These are phyloP conservation scores for Alternaria sp. DNA, from an alignment of 2,329 filamentous ascomycete species.

Conservation along the genomic window DNA sequence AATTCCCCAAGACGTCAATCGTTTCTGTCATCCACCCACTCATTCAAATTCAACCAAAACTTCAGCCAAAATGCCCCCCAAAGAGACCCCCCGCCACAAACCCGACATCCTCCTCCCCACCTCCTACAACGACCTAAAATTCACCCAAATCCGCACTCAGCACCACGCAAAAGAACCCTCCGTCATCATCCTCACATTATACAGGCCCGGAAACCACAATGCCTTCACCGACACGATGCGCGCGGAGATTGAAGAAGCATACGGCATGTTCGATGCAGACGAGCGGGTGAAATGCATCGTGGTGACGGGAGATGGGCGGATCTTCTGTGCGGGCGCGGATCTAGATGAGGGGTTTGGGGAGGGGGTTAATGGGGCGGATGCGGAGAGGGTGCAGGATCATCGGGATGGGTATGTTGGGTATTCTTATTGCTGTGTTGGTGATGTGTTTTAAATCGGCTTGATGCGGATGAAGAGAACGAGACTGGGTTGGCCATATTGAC, in stretches of 20 bases:
- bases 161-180: constrained; percentile 55
- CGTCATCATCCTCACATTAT: constrained; percentile 68
- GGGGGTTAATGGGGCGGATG: constrained; percentile 48
- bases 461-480: too few relatives aligned
- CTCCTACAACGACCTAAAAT: constrained; percentile 51
- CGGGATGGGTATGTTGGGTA: constrained; percentile 56
- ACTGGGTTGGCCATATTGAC: neutral
- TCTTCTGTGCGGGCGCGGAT: constrained; percentile 65
- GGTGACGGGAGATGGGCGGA: constrained; percentile 59
- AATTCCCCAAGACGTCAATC: neutral
- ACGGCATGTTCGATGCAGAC: constrained; percentile 60
- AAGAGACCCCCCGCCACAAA: constrained; percentile 24
- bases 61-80: neutral
- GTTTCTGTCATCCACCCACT: neutral
- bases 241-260: constrained; percentile 63
- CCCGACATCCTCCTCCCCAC: constrained; percentile 39
- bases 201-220: constrained; percentile 71
- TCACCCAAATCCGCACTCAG: constrained; percentile 50
- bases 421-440: neutral
- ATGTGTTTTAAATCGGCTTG: neutral
- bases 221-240: constrained; percentile 72
- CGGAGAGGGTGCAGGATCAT: constrained; percentile 57
- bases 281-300: constrained; percentile 62
- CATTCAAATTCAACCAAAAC: neutral
- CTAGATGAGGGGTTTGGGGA: constrained; percentile 59